Conservation (phyloP, 345 rosid genomes). For the Laguncularia racemosa region DNA sequence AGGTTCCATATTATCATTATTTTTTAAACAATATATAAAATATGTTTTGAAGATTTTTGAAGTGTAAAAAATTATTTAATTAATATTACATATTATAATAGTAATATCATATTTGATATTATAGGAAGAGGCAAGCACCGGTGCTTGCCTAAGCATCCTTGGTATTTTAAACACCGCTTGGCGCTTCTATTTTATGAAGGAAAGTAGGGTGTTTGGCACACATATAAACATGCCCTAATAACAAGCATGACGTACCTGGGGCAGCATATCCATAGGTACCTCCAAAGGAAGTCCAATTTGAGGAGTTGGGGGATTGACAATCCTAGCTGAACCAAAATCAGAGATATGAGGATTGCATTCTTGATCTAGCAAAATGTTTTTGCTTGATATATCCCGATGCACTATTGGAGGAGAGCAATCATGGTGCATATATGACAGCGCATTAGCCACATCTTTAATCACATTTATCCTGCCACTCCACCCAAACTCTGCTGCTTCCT, state of each 20-base stretch:
- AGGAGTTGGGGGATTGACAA: not conserved
- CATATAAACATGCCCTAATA: too few species aligned
- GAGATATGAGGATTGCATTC: conserved; percentile 5
- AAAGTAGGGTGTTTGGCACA: too few species aligned
- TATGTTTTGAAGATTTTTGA: too few species aligned
- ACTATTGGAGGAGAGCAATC: conserved; percentile 7
- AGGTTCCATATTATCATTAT: too few species aligned
- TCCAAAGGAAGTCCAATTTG: conserved; percentile 11
- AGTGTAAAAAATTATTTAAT: too few species aligned
- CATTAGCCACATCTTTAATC: conserved; percentile 2
- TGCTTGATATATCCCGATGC: conserved; percentile 7
- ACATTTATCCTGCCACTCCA: conserved; percentile 20
- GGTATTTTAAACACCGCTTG: too few species aligned
- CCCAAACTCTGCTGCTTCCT: conserved; percentile 9
- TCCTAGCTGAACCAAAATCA: conserved; percentile 2
- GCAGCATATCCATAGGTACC: conserved; percentile 8
- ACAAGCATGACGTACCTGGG: conserved; percentile 1
- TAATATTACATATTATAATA: too few species aligned
- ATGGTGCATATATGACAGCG: conserved; percentile 6
- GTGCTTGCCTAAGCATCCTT: too few species aligned
- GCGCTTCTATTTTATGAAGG: too few species aligned
- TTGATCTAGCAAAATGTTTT: conserved; percentile 10
- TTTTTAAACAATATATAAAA: too few species aligned
- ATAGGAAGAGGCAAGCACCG: too few species aligned
- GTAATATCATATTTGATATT: too few species aligned